Base-by-base conservation (phyloP, 2,329 filamentous ascomycete species). In the Monilinia polystroma region DNA sequence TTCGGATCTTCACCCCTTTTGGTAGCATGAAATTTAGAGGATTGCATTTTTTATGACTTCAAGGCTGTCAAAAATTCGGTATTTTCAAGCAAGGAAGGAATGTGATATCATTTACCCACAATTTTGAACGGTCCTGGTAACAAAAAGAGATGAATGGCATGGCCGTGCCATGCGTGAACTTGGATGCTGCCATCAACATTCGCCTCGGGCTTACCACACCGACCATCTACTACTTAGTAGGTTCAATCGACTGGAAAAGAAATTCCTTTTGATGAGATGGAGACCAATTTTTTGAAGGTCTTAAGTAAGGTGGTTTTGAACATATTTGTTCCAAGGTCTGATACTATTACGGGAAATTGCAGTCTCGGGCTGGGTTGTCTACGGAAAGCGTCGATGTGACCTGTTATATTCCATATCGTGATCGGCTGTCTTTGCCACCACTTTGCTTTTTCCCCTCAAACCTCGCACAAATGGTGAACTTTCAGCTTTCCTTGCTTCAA, bases 401-500 rank as follows among this genome's bases (percentile, higher is more conserved):
- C 45, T 62, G 51, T 62, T 38, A 62, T 35, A 62, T 62, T 26
- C 4, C 11, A 3, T 26, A 51, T 38, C 58, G 18, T 38, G 58
- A 62, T 62, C 45, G 58, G 32, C 23, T 62, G 41, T 38, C 32
- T 51, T 62, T 26, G 45, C 58, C 58, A 51, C 45, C 38, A 51
- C 29, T 62, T 60, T 62, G 32, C 58, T 62, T 62, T 62, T 62
- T 38, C n/a, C 14, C 45, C 45, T 51, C 58, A 60, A 59, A 29
- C 43, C 43, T 60, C 58, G 20, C 45, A 62, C 58, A 62, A 41
- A 51, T 41, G 26, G 14, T 41, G 45, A 38, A 51, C 11, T 62
- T 62, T 62, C 58, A 51, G 58, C 45, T 60, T 60, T 38, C 58
- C 58, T 60, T 60, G 14, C 58, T 38, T 60, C 58, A 38, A 60